A percentile compares a stretch with the other conserved stretches of the same genome.
phyloP scores from a whole-genome alignment of 306 rosid genomes.

The Hippophae tibetana region DNA sequence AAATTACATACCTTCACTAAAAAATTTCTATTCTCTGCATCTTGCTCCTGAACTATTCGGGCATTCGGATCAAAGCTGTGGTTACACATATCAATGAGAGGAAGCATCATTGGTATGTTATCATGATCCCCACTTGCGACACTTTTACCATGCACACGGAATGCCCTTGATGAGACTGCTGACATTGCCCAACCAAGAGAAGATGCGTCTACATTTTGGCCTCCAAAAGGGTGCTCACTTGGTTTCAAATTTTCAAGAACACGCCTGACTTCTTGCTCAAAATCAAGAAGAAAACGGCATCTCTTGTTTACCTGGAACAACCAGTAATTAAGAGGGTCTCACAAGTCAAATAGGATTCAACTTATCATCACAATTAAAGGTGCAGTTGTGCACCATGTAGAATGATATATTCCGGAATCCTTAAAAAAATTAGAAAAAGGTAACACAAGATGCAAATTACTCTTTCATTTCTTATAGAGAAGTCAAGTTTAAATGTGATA shows the following conservation, averaged over 20 bases:
- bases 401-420: no score
- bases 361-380: no score
- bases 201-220: constrained; percentile 75
- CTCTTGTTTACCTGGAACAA: constrained; percentile 79
- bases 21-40: constrained; percentile 30
- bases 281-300: constrained; percentile 89
- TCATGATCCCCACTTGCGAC: constrained; percentile 30
- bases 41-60: constrained; percentile 71
- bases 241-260: constrained; percentile 39
- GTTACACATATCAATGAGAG: constrained; percentile 96
- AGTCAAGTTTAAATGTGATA: no score
- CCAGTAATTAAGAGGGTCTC: neutral
- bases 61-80: constrained; percentile 85
- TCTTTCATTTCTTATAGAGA: no score
- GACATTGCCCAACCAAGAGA: constrained; percentile 99
- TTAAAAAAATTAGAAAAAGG: no score
- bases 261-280: constrained; percentile 52
- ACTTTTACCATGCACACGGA: constrained; percentile 60
- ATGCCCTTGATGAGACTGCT: constrained; percentile 90
- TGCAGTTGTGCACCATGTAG: no score
- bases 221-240: constrained; percentile 71
- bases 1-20: constrained; percentile 49
- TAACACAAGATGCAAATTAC: no score
- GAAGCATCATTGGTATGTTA: constrained; percentile 83
- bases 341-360: no score